Evolutionary conservation across 1,284 basidiomycete genomes (phyloP), one percentile per base, ranked within the genome.

Genomic region (Mycosarcoma maydis): DNA sequence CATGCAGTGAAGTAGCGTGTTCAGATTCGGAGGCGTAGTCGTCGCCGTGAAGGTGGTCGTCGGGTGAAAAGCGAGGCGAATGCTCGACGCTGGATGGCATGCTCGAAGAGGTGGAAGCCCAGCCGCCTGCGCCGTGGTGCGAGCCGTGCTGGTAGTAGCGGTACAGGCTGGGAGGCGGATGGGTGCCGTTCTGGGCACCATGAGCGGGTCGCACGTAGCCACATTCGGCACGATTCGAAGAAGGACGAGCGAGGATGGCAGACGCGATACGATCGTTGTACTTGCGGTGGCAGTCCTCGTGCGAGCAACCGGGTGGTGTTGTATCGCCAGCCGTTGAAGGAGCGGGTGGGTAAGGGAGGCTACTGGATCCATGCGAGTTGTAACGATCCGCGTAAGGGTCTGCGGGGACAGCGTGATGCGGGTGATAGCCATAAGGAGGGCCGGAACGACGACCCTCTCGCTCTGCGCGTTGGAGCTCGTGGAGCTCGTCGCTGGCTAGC

Each of bases 41-140:
- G 19, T 80, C 77, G 37, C 72, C 62, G 54, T 65, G 72, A 33
- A 69, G 33, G 41, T 73, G 75, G 49, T 77, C 76, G 41, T 72
- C 72, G 27, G 73, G 75, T 22, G 75, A 76, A 52, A 75, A 77
- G 41, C 72, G 65, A 14, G 76, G 76, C 39, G 76, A 77, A 52
- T 78, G 76, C 41, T 78, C 73, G 41, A 70, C 62, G 46, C 74
- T 76, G 71, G 73, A 75, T n/a, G 76, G 76, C n/a, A 78, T 58
- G 62, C 73, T 76, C 24, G 69, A 73, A 8, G 76, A 71, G 19
- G 66, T 75, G 49, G 76, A 77, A 20, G 67, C 67, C 48, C 66
- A 67, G 20, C 58, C 62, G 20, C 62, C 67, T n/a, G 48, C 56
- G 23, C 34, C 44, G 43, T 62, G 59, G 33, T 65, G 58, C 30